phyloP scores from a whole-genome alignment of 768 basidiomycete genomes.

The Mrakia blollopis region DNA sequence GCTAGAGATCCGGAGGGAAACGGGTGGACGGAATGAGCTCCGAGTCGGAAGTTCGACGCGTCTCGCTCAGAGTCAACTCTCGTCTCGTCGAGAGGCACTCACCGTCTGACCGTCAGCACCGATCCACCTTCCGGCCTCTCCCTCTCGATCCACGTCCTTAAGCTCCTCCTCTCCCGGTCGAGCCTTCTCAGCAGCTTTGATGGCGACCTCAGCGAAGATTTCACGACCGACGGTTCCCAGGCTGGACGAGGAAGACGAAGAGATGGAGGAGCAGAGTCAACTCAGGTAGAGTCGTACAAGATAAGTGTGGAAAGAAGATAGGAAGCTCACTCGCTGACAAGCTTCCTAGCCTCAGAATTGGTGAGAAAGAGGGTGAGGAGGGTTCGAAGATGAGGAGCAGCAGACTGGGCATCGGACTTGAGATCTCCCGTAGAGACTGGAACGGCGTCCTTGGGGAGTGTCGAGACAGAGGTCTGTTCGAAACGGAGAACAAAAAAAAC shows the following conservation, averaged over 20 bases:
- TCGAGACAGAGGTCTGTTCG: conserved; percentile 39
- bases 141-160: conserved; percentile 59
- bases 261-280: neutral
- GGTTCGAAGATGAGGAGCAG: conserved; percentile 69
- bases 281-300: neutral
- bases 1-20: conserved; percentile 23
- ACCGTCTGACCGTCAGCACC: conserved; percentile 33
- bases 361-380: conserved; percentile 79
- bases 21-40: neutral
- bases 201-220: conserved; percentile 65
- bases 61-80: neutral
- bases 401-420: conserved; percentile 55
- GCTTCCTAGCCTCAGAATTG: conserved; percentile 85
- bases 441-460: conserved; percentile 46
- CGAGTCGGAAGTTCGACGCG: neutral
- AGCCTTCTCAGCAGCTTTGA: conserved; percentile 63
- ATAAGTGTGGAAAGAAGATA: neutral
- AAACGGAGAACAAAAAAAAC: neutral
- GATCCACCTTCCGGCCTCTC: conserved; percentile 60
- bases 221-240: neutral
- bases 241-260: conserved; percentile 27
- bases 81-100: neutral
- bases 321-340: conserved; percentile 56
- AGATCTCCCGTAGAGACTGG: conserved; percentile 46
- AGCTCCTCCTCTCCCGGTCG: conserved; percentile 59